Evolutionary conservation across 257 asterid genomes (phyloP).

Genomic region (Solanum bulbocastanum): DNA sequence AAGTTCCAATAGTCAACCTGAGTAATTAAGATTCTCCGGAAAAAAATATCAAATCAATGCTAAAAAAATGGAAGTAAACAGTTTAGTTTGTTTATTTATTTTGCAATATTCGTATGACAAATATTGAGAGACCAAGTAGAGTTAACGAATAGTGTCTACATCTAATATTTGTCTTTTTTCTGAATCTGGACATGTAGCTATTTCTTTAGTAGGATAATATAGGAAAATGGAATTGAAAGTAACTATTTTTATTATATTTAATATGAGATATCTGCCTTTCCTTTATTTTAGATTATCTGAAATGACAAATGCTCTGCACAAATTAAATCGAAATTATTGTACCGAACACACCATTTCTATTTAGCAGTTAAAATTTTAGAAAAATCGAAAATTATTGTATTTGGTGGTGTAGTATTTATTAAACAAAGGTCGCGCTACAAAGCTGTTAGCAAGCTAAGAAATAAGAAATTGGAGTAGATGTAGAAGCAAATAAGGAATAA

Average conservation of each 20-base stretch:
- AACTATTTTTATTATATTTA: not conserved
- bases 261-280: not conserved
- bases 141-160: not conserved
- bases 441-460: not conserved
- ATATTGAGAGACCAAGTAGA: not conserved
- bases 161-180: not conserved
- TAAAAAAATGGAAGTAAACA: not conserved
- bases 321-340: not conserved
- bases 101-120: not conserved
- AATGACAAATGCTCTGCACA: not conserved
- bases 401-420: not conserved
- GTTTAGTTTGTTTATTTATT: not conserved
- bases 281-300: not conserved
- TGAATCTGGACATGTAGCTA: not conserved
- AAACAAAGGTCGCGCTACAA: not conserved
- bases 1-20: accelerated
- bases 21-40: no score
- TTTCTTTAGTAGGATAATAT: not conserved
- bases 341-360: not conserved
- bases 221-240: not conserved
- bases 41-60: no score
- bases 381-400: not conserved
- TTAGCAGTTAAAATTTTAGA: not conserved
- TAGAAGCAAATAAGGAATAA: not conserved
- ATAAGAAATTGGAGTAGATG: not conserved